Conservation (phyloP, 75 land plant species). For the Pinus taeda region DNA sequence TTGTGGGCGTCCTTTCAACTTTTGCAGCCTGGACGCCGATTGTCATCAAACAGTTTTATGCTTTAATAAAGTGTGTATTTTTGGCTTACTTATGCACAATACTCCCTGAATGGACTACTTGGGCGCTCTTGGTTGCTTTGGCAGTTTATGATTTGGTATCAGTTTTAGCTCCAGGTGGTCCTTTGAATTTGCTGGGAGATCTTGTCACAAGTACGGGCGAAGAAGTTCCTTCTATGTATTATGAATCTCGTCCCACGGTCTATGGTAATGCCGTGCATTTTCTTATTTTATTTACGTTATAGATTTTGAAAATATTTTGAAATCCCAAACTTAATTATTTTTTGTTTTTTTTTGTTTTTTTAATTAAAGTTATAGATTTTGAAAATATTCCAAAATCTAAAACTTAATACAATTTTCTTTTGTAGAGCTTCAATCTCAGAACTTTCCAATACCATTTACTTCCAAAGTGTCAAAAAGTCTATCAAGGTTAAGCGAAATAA, state of each 20-base stretch:
- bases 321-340: no score
- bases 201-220: slow-evolving; percentile 56
- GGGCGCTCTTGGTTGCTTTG: slow-evolving; percentile 71
- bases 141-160: slow-evolving; percentile 81
- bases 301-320: no score
- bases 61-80: slow-evolving; percentile 54
- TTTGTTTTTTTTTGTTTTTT: no score
- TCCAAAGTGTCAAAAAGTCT: neutral
- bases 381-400: neutral
- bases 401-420: slow-evolving; percentile 2
- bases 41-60: slow-evolving; percentile 55
- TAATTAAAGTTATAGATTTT: no score
- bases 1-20: slow-evolving; percentile 49
- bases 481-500: neutral
- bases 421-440: slow-evolving; percentile 10
- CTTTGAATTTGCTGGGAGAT: slow-evolving; percentile 67
- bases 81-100: slow-evolving; percentile 69
- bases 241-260: slow-evolving; percentile 61
- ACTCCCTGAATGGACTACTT: slow-evolving; percentile 90
- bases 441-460: neutral
- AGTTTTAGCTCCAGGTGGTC: slow-evolving; percentile 77
- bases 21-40: slow-evolving; percentile 49
- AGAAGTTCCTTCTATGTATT: slow-evolving; percentile 71
- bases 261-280: neutral
- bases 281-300: no score